Base-by-base conservation (phyloP, 495 filamentous ascomycete species). In the Penicillium goetzii region DNA sequence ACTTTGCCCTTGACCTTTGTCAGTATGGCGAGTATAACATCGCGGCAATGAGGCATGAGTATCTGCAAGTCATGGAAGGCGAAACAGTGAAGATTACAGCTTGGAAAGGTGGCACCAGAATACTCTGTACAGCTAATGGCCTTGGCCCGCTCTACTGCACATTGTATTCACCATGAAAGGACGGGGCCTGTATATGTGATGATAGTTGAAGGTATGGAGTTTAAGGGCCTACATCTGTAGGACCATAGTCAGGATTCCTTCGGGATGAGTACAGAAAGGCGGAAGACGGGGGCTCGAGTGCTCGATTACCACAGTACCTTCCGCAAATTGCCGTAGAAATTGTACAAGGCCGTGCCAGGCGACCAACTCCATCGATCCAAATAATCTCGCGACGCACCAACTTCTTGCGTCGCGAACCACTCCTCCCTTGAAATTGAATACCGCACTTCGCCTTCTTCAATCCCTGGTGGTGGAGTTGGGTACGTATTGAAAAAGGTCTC, bases 401-500 rank as follows among this genome's bases (percentile, higher is more conserved):
- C n/a, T 10, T 43, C 41, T 21, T 43, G 41, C 14, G 6, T 32
- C 28, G 26, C 17, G 28, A 38, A 4, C 65, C 65, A 67, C 23
- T 67, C 60, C 32, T 55, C 57, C 57, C 53, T 58, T 4, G 50
- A 60, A 51, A 67, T 63, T 23, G 30, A 19, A 58, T 67, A 67
- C 33, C 65, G 50, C 30, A 67, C 60, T 47, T 67, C 65, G 4
- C 65, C 65, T 49, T 67, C 65, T 25, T 67, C 65, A 53, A 67
- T 67, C 0, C 65, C 65, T 1, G 56, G 60, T 14, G 65, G 65
- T 14, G 65, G 65, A 3, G 49, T 59, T 33, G 57, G 56, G 55
- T 67, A 67, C 12, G 49, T 45, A 17, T 67, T 67, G 33, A 57
- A 60, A 47, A 62, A 67, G 2, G 65, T 67, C 33, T 56, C 56